Conservation (phyloP, 805 yeast genomes). For the Metschnikowia bowlesiae region DNA sequence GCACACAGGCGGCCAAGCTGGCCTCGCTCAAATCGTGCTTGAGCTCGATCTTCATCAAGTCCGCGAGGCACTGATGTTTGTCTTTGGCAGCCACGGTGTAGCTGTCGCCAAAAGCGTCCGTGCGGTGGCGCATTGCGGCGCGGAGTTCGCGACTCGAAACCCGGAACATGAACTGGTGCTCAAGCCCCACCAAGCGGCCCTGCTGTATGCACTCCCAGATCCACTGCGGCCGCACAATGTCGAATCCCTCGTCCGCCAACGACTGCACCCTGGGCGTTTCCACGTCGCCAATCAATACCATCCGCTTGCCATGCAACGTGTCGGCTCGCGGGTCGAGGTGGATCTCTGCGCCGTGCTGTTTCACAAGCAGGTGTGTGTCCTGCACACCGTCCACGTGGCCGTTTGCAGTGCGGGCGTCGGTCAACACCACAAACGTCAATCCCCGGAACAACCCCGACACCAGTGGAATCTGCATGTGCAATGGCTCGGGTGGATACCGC, state of each 20-base stretch:
- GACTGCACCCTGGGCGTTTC: conserved; percentile 24
- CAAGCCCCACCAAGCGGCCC: conserved; percentile 45
- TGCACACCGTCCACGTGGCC: conserved; percentile 27
- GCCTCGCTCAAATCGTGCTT: conserved; percentile 3
- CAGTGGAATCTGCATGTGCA: conserved; percentile 13
- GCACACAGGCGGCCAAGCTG: neutral
- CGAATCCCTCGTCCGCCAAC: conserved; percentile 42
- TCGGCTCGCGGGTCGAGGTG: conserved; percentile 16
- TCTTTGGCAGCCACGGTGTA: conserved; percentile 29
- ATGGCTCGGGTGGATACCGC: conserved; percentile 7
- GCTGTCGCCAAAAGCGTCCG: conserved; percentile 66
- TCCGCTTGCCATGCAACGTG: conserved; percentile 6
- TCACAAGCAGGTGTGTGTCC: conserved; percentile 36
- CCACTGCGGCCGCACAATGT: conserved; percentile 69
- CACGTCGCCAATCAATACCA: conserved; percentile 24
- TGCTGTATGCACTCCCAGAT: conserved; percentile 56
- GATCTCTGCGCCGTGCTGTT: conserved; percentile 50
- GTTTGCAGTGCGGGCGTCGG: conserved; percentile 39
- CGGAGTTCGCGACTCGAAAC: conserved; percentile 26
- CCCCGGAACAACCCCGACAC: conserved; percentile 36
- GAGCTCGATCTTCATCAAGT: conserved; percentile 10
- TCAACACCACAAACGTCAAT: conserved; percentile 47
- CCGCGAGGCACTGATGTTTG: conserved; percentile 6
- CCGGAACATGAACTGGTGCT: conserved; percentile 53
- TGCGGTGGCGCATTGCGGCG: conserved; percentile 26